Evolutionary conservation across 805 yeast species (phyloP).

Genomic region (Yamadazyma ubonensis): DNA sequence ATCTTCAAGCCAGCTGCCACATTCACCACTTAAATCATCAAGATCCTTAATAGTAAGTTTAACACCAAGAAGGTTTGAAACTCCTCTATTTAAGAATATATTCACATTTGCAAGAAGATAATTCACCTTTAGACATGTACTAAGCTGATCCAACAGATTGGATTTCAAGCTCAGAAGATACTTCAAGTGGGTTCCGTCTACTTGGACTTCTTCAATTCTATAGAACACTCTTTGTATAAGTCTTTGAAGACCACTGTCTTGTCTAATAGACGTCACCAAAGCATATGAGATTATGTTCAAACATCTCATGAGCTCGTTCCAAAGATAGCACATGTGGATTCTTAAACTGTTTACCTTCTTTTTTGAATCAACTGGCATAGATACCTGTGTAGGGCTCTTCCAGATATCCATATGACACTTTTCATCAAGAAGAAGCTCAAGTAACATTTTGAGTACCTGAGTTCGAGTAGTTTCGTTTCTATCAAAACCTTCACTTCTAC

Average conservation of each 20-base stretch:
- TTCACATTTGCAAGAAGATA: conserved; percentile 30
- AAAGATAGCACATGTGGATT: conserved; percentile 30
- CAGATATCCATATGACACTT: conserved; percentile 23
- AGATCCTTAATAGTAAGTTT: conserved; percentile 22
- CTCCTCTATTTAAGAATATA: conserved; percentile 21
- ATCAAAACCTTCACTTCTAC: conserved; percentile 17
- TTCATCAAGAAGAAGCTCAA: conserved; percentile 16
- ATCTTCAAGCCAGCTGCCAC: conserved; percentile 27
- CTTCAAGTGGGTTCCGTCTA: conserved; percentile 22
- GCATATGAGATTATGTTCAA: conserved; percentile 19
- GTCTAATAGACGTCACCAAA: conserved; percentile 3
- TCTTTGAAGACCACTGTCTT: conserved; percentile 8
- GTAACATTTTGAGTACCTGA: conserved; percentile 17
- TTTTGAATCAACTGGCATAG: conserved; percentile 17
- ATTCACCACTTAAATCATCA: conserved; percentile 22
- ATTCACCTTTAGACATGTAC: conserved; percentile 23
- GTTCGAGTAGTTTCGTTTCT: conserved; percentile 1
- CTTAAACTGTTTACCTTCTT: conserved; percentile 23
- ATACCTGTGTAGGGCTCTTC: conserved; percentile 33
- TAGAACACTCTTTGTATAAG: conserved; percentile 5
- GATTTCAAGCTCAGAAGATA: conserved; percentile 18
- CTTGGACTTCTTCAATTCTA: conserved; percentile 21
- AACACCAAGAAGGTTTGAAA: conserved; percentile 20
- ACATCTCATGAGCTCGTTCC: conserved; percentile 37
- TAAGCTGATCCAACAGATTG: conserved; percentile 18